phyloP scores from a whole-genome alignment of 2,329 filamentous ascomycete genomes.

The Beauveria caledonica region DNA sequence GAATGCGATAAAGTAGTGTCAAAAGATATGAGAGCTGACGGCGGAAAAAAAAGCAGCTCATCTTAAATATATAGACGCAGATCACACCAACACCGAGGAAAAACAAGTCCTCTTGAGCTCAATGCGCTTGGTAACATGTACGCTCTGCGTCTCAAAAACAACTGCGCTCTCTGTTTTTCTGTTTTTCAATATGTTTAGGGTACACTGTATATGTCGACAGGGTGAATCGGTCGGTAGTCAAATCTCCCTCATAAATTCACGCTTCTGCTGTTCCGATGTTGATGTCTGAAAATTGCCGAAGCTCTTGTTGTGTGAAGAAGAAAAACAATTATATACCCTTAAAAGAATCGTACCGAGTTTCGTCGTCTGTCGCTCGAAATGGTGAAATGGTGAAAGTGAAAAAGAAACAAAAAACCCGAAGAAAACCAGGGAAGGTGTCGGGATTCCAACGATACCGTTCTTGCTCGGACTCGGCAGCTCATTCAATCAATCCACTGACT shows the following conservation, averaged over 20 bases:
- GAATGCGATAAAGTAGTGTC: background rate
- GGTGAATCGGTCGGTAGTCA: background rate
- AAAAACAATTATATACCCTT: slow-evolving; percentile 9
- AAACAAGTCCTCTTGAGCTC: background rate
- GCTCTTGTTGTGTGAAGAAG: background rate
- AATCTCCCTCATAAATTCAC: background rate
- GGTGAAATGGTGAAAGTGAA: background rate
- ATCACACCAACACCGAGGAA: background rate
- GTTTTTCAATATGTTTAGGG: background rate
- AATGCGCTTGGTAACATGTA: background rate
- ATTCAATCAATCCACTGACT: background rate
- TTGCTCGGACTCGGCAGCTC: background rate
- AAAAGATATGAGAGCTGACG: background rate
- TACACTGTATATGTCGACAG: background rate
- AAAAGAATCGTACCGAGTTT: background rate
- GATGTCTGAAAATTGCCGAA: slow-evolving; percentile 1
- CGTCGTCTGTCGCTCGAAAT: slow-evolving; percentile 1
- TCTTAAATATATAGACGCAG: background rate
- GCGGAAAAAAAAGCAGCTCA: background rate
- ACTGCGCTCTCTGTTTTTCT: background rate
- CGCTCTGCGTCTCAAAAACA: background rate
- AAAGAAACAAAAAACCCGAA: background rate
- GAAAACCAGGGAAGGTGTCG: slow-evolving; percentile 5
- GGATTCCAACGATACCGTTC: background rate
- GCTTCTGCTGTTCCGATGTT: slow-evolving; percentile 1